Evolutionary conservation across 768 basidiomycete genomes (phyloP).

Genomic region (Tephrocybe sp.): DNA sequence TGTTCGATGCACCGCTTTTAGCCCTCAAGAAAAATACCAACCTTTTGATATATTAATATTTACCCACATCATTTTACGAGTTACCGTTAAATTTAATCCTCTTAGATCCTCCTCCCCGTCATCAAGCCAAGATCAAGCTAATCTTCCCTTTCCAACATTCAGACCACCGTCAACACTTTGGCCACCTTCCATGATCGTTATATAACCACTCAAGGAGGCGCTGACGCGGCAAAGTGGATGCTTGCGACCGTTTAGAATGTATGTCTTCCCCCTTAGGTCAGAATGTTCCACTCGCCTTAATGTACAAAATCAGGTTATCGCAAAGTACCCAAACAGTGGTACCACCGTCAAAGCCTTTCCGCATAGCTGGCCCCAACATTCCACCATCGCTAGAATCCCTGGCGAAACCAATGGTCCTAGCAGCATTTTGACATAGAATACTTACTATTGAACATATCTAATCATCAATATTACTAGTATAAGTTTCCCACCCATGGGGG

Average conservation of each 20-base stretch:
- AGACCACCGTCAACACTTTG: conserved; percentile 27
- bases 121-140: conserved; percentile 21
- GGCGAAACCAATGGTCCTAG: conserved; percentile 18
- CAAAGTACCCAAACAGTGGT: background rate
- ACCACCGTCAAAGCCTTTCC: conserved; percentile 1
- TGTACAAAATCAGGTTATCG: conserved; percentile 2
- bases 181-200: conserved; percentile 36
- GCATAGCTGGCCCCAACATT: conserved; percentile 5
- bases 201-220: conserved; percentile 31
- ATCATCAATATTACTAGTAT: too few species aligned
- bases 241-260: conserved; percentile 26
- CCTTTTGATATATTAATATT: background rate
- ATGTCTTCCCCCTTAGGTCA: too few species aligned
- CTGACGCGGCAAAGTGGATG: conserved; percentile 32
- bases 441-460: too few species aligned
- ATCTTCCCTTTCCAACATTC: conserved; percentile 25
- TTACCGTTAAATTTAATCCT: background rate
- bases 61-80: too few species aligned
- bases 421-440: too few species aligned
- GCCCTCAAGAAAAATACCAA: background rate
- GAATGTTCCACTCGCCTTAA: background rate
- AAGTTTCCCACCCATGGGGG: too few species aligned
- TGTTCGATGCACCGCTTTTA: background rate
- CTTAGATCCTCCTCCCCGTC: conserved; percentile 25
- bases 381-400: conserved; percentile 19